A percentile compares a stretch with the other conserved stretches of the same genome.
Conservation (phyloP, 2,329 filamentous ascomycete species). For the Calonectria multiphialidica region DNA sequence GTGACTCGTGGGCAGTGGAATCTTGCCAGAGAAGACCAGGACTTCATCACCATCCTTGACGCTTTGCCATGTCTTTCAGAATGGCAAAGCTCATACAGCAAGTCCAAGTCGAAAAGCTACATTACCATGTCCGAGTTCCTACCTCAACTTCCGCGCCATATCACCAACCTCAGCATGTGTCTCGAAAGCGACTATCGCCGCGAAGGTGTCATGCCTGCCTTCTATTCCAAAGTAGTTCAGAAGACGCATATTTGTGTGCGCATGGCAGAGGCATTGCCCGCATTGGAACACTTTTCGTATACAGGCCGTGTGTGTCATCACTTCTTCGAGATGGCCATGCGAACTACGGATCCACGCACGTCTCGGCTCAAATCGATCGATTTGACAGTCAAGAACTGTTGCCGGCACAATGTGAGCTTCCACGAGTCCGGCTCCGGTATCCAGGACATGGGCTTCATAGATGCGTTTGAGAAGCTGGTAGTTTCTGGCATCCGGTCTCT, state of each 20-base stretch:
- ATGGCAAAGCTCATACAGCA: conserved; percentile 75
- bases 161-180: conserved; percentile 75
- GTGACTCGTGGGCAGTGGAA: conserved; percentile 85
- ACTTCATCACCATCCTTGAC: conserved; percentile 72
- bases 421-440: conserved; percentile 77
- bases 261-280: conserved; percentile 70
- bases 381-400: conserved; percentile 81
- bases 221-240: conserved; percentile 70
- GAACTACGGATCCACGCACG: conserved; percentile 60
- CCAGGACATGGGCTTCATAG: conserved; percentile 78
- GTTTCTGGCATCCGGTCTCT: conserved; percentile 72
- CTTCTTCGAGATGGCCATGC: conserved; percentile 74
- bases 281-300: conserved; percentile 77
- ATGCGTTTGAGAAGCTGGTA: conserved; percentile 77
- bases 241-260: conserved; percentile 74
- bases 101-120: conserved; percentile 81
- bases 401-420: conserved; percentile 66
- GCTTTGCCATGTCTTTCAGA: conserved; percentile 75
- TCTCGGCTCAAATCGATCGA: conserved; percentile 74
- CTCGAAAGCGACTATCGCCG: conserved; percentile 80
- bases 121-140: conserved; percentile 76
- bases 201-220: conserved; percentile 70
- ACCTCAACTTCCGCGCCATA: conserved; percentile 65
- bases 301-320: conserved; percentile 78
- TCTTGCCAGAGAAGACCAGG: conserved; percentile 72